Evolutionary conservation across 768 basidiomycete genomes (phyloP).

Genomic region (Tricholoma sp.): DNA sequence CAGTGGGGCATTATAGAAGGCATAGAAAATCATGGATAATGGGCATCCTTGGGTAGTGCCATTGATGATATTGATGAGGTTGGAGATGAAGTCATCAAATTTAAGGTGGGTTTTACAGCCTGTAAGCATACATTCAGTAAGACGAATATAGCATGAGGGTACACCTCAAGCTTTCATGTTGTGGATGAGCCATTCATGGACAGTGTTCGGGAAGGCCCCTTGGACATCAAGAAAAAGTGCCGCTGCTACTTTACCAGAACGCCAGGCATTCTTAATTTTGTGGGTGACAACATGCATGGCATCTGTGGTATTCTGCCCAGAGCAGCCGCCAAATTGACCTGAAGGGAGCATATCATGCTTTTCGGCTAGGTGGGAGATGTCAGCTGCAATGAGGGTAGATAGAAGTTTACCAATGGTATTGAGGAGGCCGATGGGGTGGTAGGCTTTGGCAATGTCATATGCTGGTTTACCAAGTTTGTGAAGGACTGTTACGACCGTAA

Average conservation of each 20-base stretch:
- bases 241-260: background rate
- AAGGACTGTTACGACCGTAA: no score
- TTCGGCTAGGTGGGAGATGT: background rate
- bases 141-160: no score
- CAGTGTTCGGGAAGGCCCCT: background rate
- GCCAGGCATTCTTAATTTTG: background rate
- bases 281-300: background rate
- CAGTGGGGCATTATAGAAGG: background rate
- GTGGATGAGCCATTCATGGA: background rate
- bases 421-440: no score
- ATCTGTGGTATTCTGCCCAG: background rate
- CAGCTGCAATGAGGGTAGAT: background rate
- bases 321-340: background rate
- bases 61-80: constrained; percentile 13
- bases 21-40: constrained; percentile 11
- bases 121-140: no score
- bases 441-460: no score
- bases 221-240: background rate
- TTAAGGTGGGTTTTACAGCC: background rate
- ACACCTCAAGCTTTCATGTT: background rate
- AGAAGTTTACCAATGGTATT: no score
- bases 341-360: no score
- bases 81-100: constrained; percentile 8
- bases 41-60: constrained; percentile 24
- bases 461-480: no score